A percentile compares a stretch with the other conserved stretches of the same genome.
Conservation (phyloP, 495 filamentous ascomycete species). For the Neurospora intermedia region DNA sequence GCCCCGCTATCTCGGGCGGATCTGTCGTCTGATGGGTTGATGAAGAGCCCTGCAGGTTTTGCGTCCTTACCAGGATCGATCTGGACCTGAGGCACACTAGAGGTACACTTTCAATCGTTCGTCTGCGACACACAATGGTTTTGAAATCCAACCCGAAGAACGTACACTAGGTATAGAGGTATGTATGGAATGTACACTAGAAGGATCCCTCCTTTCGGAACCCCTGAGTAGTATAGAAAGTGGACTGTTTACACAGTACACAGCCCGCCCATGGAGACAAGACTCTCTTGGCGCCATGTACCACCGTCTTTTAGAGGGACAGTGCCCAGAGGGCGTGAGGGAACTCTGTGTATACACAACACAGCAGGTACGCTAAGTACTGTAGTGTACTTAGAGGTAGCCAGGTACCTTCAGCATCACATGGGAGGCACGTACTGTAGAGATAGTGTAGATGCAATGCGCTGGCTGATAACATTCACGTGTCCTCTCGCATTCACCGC, state of each 20-base stretch:
- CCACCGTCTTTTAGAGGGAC: neutral
- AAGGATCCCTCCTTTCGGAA: neutral
- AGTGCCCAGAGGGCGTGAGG: neutral
- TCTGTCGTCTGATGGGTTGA: neutral
- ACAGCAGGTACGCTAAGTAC: too few species aligned
- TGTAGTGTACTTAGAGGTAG: too few species aligned
- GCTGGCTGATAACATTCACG: neutral
- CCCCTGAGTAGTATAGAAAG: neutral
- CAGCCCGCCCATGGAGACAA: too few species aligned
- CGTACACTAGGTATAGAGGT: neutral
- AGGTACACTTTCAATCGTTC: neutral
- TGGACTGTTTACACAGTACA: neutral
- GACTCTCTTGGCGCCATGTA: too few species aligned
- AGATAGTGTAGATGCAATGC: neutral
- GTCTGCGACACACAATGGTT: neutral
- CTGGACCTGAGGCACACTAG: neutral
- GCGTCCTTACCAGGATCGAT: neutral
- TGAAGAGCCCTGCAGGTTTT: neutral
- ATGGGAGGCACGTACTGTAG: neutral
- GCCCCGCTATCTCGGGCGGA: neutral
- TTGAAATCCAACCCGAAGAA: neutral
- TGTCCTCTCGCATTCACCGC: neutral
- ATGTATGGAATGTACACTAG: neutral
- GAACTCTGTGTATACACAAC: neutral
- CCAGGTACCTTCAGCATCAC: neutral